These are phyloP conservation scores for Chenopodium berlandieri DNA, from an alignment of 148 eudicot genomes.

Conservation along the genomic window DNA sequence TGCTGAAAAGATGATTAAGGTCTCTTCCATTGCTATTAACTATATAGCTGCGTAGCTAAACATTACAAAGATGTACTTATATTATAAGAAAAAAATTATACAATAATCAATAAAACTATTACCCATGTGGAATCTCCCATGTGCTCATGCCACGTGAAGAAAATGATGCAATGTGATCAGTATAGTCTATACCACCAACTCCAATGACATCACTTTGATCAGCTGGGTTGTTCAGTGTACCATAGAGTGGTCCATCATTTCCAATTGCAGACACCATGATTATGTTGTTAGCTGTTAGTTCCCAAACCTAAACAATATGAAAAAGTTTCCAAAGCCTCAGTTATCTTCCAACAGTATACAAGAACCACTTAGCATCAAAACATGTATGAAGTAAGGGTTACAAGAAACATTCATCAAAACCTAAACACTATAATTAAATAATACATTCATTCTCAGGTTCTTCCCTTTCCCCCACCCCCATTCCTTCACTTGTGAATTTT, in stretches of 20 bases:
- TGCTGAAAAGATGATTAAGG: background rate
- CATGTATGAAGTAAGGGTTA: background rate
- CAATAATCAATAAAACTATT: conserved; percentile 20
- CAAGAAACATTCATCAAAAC: background rate
- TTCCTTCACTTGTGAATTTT: background rate
- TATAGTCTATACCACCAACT: conserved; percentile 98
- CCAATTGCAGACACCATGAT: conserved; percentile 99
- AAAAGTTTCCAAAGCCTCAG: background rate
- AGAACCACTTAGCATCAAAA: conserved; percentile 6
- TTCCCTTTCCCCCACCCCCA: background rate
- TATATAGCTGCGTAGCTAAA: background rate
- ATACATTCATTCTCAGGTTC: background rate
- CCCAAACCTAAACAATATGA: conserved; percentile 75
- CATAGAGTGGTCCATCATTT: conserved; percentile 98
- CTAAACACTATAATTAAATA: background rate
- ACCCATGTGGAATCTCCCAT: conserved; percentile 99
- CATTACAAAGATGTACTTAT: background rate
- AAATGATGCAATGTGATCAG: conserved; percentile 93
- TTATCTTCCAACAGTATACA: background rate
- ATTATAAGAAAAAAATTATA: background rate
- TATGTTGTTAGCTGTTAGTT: conserved; percentile 90
- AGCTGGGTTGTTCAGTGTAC: conserved; percentile 96
- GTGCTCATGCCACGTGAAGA: conserved; percentile 99
- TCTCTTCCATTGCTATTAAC: background rate
- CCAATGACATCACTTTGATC: conserved; percentile 99